Evolutionary conservation across 2,329 filamentous ascomycete genomes (phyloP), one percentile per base, ranked within the genome.

Genomic region (Fusarium odoratissimum): DNA sequence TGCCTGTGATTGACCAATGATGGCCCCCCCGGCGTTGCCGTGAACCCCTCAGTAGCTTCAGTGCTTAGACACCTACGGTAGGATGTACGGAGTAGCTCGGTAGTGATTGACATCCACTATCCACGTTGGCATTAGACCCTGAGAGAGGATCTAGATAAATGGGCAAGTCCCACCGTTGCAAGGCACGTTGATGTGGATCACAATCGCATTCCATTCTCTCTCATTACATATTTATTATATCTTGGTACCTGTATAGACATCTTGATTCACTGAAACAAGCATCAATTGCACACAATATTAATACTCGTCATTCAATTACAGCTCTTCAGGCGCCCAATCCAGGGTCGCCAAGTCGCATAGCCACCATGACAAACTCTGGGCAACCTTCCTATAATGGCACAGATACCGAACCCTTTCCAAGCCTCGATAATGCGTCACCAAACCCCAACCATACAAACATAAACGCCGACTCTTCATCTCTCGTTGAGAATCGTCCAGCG

Each of bases 401-500:
- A 45, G 71, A 71, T 40, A 69, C 70, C 48, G 76, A 79, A 64
- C 77, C 75, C 12, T 79, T 81, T 61, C 78, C 79, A 19, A 46
- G 72, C 37, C 67, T 77, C 37, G 68, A 75, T 49, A 52, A 73
- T 71, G 56, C 75, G 66, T 57, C 69, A 68, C 49, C 67, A 62
- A 33, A 63, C 75, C 33, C 14, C 76, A 49, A 67, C 37, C 46
- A 42, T 52, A 54, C 59, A 38, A 62, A 65, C 37, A 42, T 41
- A 55, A 57, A 66, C 25, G 49, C 44, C 44, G 62, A 64, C 41
- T 52, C 60, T 40, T 56, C 65, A 44, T 45, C 60, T 25, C 58
- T 64, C 17, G 31, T 69, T 54, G 30, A 63, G 41, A 77, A 78
- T 46, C 78, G 78, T 25, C 74, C 76, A 28, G 64, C 75, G n/a